Evolutionary conservation across 106 monocot genomes (phyloP), one percentile per base, ranked within the genome.

Genomic region (Dactylorhiza incarnata): DNA sequence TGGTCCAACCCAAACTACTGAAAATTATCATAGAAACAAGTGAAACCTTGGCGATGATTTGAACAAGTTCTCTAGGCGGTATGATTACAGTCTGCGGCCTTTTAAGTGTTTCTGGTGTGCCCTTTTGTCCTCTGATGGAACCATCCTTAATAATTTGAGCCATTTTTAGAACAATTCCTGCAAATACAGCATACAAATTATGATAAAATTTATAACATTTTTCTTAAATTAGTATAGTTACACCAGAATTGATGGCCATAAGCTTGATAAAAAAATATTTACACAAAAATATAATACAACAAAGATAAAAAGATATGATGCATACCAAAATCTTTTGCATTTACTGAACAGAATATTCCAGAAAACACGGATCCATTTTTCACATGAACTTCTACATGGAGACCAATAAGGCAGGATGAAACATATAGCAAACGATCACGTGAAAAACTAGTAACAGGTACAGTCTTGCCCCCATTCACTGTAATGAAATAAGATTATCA

Each of bases 151-250:
- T 83, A 4, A 89, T 48, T 56, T 87, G 88, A 78, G 96, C 93
- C 96, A 91, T 97, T 79, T 91, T 93, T 73, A 97, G 77, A 70
- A 93, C 76, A 82, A 97, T 63, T 78, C 88, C 96, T 97, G 74
- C 67, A 85, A 24, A 81, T 52, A 71, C 5, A 49, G 47, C 0
- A 17, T 78, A 70, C n/a, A 49, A 48, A 5, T 77, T 65, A 44
- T 37, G 2, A 59, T 5, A 63, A 46, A 53, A 19, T 16, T 17
- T 5, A 46, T 7, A 46, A 66, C 0, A 25, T 52, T 11, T 5
- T 66, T 25, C 44, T 3, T 51, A 23, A 11, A 79, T n/a, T 24
- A 77, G 10, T 4, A 45, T 3, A 63, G 29, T 13, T 45, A 49
- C 5, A 77, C 37, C 29, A 58, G 16, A 74, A 25, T n/a, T 22